Evolutionary conservation across 371 early-diverging fungal species (phyloP), one percentile per base, ranked within the genome.

Genomic region (Coemansia sp.): DNA sequence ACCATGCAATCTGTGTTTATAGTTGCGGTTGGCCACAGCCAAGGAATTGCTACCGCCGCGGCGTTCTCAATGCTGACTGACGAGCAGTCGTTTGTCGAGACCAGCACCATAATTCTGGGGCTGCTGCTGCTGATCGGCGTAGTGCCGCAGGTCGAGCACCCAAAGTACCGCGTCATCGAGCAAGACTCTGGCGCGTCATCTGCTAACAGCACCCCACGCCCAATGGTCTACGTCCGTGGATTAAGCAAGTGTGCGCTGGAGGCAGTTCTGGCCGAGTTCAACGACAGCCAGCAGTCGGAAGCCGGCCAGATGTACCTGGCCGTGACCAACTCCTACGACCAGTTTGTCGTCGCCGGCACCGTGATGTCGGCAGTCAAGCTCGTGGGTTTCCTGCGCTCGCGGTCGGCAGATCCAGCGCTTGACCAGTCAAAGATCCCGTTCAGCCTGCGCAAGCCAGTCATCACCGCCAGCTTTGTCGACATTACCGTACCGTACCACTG

Each of bases 401-500:
- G 31, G 9, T 53, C 55, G 14, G 89, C 90, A 7, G 81, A 82
- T 42, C 76, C 88, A 5, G 85, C 83, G 54, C 75, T 84, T 34
- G 90, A 93, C 69, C 93, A 93, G 77, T 84, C 86, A 36, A 87
- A 90, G 63, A 80, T 92, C 36, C 92, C 93, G 34, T 84, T 80
- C 77, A 85, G 87, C 46, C 82, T 87, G 81, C 83, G 91, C 64
- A 89, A 87, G 60, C 81, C 88, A 60, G 84, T 86, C 64, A 89
- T 94, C 61, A 82, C 83, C n/a, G 83, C 87, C 42, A 86, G 88
- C 53, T 93, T 90, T 82, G 75, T 92, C 64, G 87, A 88, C 40
- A 90, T 93, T 56, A 83, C 91, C 6, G 90, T 82, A 53, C 93
- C 95, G 10, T 93, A 90, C 87, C 93, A 94, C 80, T 83, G 84